Conservation (phyloP, 768 basidiomycete genomes). For the Strobilomyces dryophilus region DNA sequence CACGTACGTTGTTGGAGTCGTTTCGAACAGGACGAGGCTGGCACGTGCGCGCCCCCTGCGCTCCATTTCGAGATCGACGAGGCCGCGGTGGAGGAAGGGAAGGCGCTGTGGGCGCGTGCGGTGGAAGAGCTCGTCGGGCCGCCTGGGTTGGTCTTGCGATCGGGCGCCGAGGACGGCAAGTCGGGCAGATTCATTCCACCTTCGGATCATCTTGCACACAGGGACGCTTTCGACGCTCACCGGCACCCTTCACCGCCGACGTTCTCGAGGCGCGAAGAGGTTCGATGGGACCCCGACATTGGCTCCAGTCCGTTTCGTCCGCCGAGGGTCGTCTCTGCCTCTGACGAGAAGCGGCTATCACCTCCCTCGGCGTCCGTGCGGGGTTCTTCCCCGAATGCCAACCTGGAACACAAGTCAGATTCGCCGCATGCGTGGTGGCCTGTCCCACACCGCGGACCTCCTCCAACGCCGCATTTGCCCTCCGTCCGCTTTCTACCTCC, state of each 20-base stretch:
- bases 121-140: constrained; percentile 22
- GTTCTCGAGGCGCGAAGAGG: neutral
- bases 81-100: constrained; percentile 22
- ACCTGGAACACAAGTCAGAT: constrained; percentile 8
- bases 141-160: constrained; percentile 9
- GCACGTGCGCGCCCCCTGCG: neutral
- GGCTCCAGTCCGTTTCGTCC: neutral
- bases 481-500: constrained; percentile 14
- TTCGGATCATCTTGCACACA: neutral
- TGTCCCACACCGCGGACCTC: constrained; percentile 7
- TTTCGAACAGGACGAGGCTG: neutral
- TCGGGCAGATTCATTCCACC: neutral
- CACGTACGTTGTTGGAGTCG: neutral
- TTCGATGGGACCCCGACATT: constrained; percentile 17
- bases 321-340: neutral
- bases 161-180: neutral
- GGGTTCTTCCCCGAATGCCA: constrained; percentile 1
- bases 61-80: constrained; percentile 18
- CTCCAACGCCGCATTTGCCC: neutral
- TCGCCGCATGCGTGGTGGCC: constrained; percentile 10
- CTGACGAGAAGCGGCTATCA: neutral
- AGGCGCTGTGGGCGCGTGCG: constrained; percentile 14
- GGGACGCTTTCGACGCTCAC: neutral
- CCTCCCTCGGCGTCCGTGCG: neutral
- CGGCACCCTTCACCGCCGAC: neutral